Evolutionary conservation across 129 eudicot genomes (phyloP).

Genomic region (Arctium minus): DNA sequence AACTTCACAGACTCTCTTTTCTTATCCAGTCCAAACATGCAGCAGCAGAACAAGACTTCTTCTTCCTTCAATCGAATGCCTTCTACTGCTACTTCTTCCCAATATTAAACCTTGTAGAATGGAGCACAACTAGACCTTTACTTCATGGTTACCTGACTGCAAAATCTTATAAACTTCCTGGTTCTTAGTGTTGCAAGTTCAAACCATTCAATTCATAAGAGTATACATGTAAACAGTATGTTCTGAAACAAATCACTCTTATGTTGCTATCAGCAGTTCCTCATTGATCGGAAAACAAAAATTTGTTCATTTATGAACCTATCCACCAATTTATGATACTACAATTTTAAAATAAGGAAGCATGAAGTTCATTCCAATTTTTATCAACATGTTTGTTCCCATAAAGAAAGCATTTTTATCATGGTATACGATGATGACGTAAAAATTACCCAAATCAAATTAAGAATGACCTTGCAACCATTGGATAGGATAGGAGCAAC

Average conservation of each 20-base stretch:
- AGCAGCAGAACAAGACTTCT: constrained; percentile 4
- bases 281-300: too few relatives aligned
- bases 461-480: background rate
- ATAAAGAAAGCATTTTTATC: background rate
- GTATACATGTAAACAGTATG: background rate
- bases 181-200: background rate
- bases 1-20: constrained; percentile 28
- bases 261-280: background rate
- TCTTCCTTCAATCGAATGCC: constrained; percentile 18
- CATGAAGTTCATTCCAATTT: background rate
- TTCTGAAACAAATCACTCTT: background rate
- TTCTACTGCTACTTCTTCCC: background rate
- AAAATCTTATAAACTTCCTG: background rate
- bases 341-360: background rate
- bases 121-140: background rate
- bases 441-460: background rate
- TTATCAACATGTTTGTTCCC: background rate
- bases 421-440: background rate
- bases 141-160: background rate
- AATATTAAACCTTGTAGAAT: constrained; percentile 7
- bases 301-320: too few relatives aligned
- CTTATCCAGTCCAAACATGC: constrained; percentile 12
- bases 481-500: background rate
- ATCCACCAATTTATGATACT: background rate
- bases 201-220: background rate